Evolutionary conservation across 805 yeast species (phyloP).

Genomic region (Sugiyamaella qingdaonensis): DNA sequence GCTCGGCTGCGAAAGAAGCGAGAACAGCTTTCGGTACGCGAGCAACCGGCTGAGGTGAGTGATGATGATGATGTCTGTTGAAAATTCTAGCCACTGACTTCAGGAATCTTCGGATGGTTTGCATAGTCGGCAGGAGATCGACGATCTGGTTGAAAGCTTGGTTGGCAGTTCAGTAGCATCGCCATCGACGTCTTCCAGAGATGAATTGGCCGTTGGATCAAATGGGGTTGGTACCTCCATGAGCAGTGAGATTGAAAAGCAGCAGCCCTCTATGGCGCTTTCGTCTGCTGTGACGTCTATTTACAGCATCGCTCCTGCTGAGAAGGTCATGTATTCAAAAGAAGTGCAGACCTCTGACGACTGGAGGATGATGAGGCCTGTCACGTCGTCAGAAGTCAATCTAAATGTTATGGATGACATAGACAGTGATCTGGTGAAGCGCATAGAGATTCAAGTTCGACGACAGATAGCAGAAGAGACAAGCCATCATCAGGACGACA

Average conservation of each 20-base stretch:
- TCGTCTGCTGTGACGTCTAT: slow-evolving; percentile 5
- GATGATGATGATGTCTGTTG: background rate
- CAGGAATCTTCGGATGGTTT: background rate
- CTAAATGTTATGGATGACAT: background rate
- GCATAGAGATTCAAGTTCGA: slow-evolving; percentile 1
- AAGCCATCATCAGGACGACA: background rate
- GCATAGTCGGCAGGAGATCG: slow-evolving; percentile 17
- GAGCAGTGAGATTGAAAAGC: no score
- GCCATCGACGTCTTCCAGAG: background rate
- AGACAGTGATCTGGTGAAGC: slow-evolving; percentile 3
- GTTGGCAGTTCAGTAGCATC: slow-evolving; percentile 15
- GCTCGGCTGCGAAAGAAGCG: slow-evolving; percentile 50
- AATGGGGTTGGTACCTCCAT: background rate
- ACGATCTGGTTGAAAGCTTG: slow-evolving; percentile 27
- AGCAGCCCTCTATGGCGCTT: background rate
- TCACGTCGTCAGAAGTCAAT: background rate
- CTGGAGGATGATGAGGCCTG: slow-evolving; percentile 5
- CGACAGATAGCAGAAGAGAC: slow-evolving; percentile 7
- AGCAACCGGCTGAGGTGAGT: slow-evolving; percentile 8
- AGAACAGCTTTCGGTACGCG: slow-evolving; percentile 21
- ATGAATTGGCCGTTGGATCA: background rate
- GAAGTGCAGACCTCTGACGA: slow-evolving; percentile 28
- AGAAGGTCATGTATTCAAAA: slow-evolving; percentile 24
- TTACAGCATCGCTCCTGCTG: background rate
- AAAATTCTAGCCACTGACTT: background rate